Base-by-base conservation (phyloP, 2,329 filamentous ascomycete genomes). In the Fusarium sp. region DNA sequence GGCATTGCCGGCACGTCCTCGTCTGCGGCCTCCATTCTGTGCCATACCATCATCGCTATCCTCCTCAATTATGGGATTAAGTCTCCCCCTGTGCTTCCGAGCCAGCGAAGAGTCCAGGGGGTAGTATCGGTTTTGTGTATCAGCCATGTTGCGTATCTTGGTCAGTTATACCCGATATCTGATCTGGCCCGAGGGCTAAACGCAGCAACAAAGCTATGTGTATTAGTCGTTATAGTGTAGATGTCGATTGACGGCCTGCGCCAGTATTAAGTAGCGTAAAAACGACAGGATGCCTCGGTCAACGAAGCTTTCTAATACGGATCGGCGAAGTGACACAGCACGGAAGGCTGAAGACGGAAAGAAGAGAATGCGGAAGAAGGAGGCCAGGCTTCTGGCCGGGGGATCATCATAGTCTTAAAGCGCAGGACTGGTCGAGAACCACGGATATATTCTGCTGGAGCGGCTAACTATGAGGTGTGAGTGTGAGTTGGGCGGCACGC, bases 61-160 rank as follows among this genome's bases (percentile, higher is more conserved):
- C 75, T 87, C 86, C 75, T 89, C 87, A 74, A 88, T 86, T 87
- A 89, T 89, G 67, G 87, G 86, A 87, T 89, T 89, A 88, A 89
- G 86, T 67, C 75, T 78, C 78, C 78, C 80, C 74, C 78, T 81
- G 66, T 78, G 79, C 79, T 83, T 84, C 81, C 85, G 86, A 77
- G 76, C 86, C 84, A 81, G 86, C 86, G 83, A 83, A 80, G 84
- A 80, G 67, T 83, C 83, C 68, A 79, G 80, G 75, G 83, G 78
- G 74, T 78, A 79, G 73, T 83, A 84, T 68, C 71, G 71, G 58
- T 68, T 70, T 67, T 75, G 56, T 52, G 74, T 68, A 54, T 84
- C 83, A 54, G 85, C 76, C 85, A 87, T 87, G 65, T 75, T 83
- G 73, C 76, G 78, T 71, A 59, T 64, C 63, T 49, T 32, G 65